Conservation (phyloP, 257 asterid genomes). For the Agastache rugosa region DNA sequence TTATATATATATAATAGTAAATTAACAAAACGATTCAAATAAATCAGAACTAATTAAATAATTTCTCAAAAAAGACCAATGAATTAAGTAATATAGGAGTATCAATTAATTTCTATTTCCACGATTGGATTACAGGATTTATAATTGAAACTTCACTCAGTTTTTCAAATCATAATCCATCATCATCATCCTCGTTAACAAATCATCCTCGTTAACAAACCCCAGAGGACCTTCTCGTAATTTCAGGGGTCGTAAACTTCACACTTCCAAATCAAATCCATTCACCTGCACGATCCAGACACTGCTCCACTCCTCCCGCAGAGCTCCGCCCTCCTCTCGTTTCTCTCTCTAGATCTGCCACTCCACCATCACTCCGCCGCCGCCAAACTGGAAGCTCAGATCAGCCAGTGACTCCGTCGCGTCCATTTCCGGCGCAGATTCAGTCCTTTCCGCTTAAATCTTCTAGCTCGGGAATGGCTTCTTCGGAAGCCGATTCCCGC, state of each 20-base stretch:
- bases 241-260: slow-evolving; percentile 27
- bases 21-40: neutral
- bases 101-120: neutral
- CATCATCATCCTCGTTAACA: too few relatives aligned
- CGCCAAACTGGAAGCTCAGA: slow-evolving; percentile 24
- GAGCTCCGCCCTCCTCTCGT: slow-evolving; percentile 33
- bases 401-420: slow-evolving; percentile 13
- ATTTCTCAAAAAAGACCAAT: too few relatives aligned
- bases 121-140: slow-evolving; percentile 16
- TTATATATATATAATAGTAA: neutral
- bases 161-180: neutral
- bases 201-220: neutral
- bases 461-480: slow-evolving; percentile 81
- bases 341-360: slow-evolving; percentile 41
- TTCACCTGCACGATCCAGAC: slow-evolving; percentile 37
- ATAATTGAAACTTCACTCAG: neutral
- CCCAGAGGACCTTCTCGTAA: slow-evolving; percentile 35
- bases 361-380: slow-evolving; percentile 31
- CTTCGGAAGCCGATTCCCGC: slow-evolving; percentile 98
- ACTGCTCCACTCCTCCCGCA: slow-evolving; percentile 33
- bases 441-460: slow-evolving; percentile 21
- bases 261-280: slow-evolving; percentile 27
- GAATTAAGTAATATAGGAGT: too few relatives aligned
- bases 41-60: neutral
- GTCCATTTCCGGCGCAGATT: slow-evolving; percentile 28